Percentiles rank a stretch among this genome's conserved stretches.
Conservation (phyloP, 1,284 basidiomycete genomes). For the Cryptococcus sp. region DNA sequence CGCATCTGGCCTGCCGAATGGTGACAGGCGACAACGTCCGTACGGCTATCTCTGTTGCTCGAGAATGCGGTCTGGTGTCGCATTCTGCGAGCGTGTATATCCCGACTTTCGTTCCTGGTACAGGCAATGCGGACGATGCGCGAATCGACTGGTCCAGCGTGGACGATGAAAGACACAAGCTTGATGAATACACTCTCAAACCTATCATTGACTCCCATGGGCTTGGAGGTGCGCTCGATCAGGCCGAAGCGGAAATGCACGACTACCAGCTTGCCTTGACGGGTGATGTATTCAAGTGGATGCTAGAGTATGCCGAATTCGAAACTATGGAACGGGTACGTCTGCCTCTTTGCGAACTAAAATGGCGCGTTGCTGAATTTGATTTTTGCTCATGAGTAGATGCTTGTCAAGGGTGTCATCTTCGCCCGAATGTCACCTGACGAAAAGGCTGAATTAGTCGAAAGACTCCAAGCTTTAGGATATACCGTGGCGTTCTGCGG, state of each 20-base stretch:
- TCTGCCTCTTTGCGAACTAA: conserved; percentile 12
- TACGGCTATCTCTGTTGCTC: conserved; percentile 94
- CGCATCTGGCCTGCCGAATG: conserved; percentile 94
- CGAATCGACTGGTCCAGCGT: conserved; percentile 88
- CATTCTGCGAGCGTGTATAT: conserved; percentile 90
- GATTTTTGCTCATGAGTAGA: conserved; percentile 57
- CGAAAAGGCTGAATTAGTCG: conserved; percentile 98
- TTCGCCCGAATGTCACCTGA: conserved; percentile 99
- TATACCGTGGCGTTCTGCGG: conserved; percentile 99
- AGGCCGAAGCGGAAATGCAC: conserved; percentile 65
- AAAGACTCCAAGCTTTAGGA: conserved; percentile 86
- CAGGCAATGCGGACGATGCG: conserved; percentile 67
- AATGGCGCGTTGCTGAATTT: background rate
- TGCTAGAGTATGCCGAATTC: conserved; percentile 90
- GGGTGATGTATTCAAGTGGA: conserved; percentile 98
- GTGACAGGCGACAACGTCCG: conserved; percentile 97
- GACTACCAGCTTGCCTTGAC: conserved; percentile 93
- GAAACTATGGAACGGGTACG: conserved; percentile 89
- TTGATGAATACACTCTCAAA: conserved; percentile 86
- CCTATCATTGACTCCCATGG: conserved; percentile 68
- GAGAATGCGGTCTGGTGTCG: conserved; percentile 89
- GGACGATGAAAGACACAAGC: conserved; percentile 81
- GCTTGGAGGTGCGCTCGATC: conserved; percentile 59
- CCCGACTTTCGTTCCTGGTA: conserved; percentile 77
- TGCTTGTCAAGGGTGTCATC: conserved; percentile 97